Conservation (phyloP, 1,284 basidiomycete species). For the Pterula multifida region DNA sequence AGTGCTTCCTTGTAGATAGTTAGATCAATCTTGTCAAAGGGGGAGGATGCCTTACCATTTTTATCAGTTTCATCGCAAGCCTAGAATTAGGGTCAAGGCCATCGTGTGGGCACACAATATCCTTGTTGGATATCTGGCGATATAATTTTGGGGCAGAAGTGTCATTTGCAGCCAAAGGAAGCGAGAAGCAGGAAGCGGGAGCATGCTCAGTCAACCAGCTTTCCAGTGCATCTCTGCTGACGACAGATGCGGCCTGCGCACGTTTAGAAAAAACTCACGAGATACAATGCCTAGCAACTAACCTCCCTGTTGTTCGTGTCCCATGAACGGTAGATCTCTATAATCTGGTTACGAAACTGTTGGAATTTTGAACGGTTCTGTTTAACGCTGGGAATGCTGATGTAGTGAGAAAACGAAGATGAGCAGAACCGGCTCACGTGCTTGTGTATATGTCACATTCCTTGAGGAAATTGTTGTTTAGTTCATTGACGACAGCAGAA, state of each 20-base stretch:
- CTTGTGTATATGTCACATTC: not conserved
- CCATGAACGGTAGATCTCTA: not conserved
- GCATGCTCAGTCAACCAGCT: slow-evolving; percentile 35
- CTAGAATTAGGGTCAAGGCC: slow-evolving; percentile 43
- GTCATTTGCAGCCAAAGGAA: slow-evolving; percentile 9
- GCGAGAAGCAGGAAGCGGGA: not conserved
- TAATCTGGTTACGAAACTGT: not conserved
- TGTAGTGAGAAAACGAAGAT: not conserved
- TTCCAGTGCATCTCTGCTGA: slow-evolving; percentile 46
- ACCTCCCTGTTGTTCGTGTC: slow-evolving; percentile 5
- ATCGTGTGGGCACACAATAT: slow-evolving; percentile 50
- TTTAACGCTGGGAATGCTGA: not conserved
- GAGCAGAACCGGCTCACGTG: not conserved
- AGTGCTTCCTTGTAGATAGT: slow-evolving; percentile 47
- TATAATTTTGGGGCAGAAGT: slow-evolving; percentile 12
- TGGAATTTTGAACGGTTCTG: not conserved
- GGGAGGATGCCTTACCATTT: slow-evolving; percentile 23
- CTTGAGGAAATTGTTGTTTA: not conserved
- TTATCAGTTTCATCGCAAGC: slow-evolving; percentile 54
- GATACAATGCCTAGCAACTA: slow-evolving; percentile 7
- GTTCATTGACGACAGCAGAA: not conserved
- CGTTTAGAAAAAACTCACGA: slow-evolving; percentile 5
- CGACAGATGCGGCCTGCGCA: slow-evolving; percentile 19
- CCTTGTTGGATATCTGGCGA: slow-evolving; percentile 18
- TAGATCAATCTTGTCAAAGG: too few species aligned